These are phyloP conservation scores for Trebouxia sp. DNA, from an alignment of 139 green algal species.

Conservation along the genomic window DNA sequence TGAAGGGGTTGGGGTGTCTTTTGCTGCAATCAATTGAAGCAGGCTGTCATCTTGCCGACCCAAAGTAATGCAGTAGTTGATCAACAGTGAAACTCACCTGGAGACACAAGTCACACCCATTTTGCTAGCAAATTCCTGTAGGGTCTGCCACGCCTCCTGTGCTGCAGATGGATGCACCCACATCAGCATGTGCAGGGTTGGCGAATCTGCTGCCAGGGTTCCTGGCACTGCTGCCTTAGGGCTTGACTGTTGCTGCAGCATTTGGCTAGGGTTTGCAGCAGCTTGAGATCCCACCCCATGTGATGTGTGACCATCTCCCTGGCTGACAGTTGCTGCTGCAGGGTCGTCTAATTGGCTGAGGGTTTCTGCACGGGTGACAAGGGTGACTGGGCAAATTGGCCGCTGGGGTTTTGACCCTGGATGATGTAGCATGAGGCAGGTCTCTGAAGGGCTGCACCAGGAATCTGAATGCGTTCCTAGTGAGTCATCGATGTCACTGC, in stretches of 20 bases:
- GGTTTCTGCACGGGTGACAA: not conserved
- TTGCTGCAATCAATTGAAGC: not conserved
- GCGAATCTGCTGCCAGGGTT: not conserved
- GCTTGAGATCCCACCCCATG: no score
- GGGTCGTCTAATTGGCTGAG: not conserved
- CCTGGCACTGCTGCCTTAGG: not conserved
- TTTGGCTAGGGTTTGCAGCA: not conserved
- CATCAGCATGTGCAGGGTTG: not conserved
- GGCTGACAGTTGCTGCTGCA: no score
- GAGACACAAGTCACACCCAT: not conserved
- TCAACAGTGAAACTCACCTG: not conserved
- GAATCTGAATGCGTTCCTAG: not conserved
- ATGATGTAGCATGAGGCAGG: not conserved
- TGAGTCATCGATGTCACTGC: not conserved
- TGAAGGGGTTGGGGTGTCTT: no score
- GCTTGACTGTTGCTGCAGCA: not conserved
- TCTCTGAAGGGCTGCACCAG: not conserved
- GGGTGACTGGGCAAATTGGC: conserved; percentile 1
- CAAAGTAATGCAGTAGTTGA: not conserved
- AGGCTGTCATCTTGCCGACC: not conserved
- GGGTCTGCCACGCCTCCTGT: not conserved
- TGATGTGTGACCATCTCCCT: no score
- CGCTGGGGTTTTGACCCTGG: not conserved
- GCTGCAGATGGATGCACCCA: conserved; percentile 14
- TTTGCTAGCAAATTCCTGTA: not conserved